Percentiles rank a stretch among this genome's conserved stretches.
These are phyloP conservation scores for Daldinia vernicosa DNA, from an alignment of 495 filamentous ascomycete species.

Conservation along the genomic window DNA sequence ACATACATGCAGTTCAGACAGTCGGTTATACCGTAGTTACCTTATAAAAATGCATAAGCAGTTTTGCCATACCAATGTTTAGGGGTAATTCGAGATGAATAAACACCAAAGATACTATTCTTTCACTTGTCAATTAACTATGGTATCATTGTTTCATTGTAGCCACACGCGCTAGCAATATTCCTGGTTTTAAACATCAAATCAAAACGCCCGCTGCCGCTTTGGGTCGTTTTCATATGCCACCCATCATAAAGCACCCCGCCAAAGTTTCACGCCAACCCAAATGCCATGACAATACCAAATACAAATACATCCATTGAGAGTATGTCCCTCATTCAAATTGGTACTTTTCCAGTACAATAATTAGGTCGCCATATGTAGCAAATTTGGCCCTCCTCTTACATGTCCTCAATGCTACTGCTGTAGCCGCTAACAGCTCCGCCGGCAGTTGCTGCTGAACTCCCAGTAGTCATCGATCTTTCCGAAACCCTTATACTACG, in stretches of 20 bases:
- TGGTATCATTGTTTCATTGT: background rate
- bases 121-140: background rate
- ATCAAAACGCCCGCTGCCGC: background rate
- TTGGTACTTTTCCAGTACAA: background rate
- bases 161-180: background rate
- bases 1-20: too few relatives aligned
- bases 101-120: too few relatives aligned
- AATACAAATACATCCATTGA: background rate
- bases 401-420: slow-evolving; percentile 47
- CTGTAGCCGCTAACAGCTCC: slow-evolving; percentile 54
- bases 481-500: slow-evolving; percentile 5
- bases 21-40: too few relatives aligned
- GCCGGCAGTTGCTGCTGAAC: slow-evolving; percentile 56
- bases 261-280: background rate
- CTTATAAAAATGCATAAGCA: too few relatives aligned
- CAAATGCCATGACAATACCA: background rate
- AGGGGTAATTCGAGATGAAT: too few relatives aligned
- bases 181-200: background rate
- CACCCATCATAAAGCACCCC: background rate
- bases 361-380: background rate
- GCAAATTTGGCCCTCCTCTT: background rate
- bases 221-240: background rate
- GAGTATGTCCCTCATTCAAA: background rate
- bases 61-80: too few relatives aligned
- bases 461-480: slow-evolving; percentile 47